Evolutionary conservation across 140 eudicot species (phyloP), one percentile per base, ranked within the genome.

Genomic region (Senecio squalidus): DNA sequence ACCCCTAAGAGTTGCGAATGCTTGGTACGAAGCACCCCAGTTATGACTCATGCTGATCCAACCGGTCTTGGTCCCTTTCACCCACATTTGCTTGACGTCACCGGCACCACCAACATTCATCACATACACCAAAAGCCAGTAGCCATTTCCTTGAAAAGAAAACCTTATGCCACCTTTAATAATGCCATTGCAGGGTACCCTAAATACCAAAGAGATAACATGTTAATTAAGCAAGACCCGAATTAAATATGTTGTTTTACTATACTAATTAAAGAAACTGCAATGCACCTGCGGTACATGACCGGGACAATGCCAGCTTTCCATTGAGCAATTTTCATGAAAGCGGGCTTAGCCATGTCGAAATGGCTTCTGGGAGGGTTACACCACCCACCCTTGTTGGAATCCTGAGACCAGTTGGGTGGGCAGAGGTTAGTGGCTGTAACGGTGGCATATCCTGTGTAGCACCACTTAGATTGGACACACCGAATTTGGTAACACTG

Each of bases 371-470:
- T 63, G 6, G 95, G 95, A 2, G 95, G 95, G 66, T 87, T 83
- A 76, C 95, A 83, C 93, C 93, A 87, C 3, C 95, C 95, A 13
- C 96, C 96, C 24, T 70, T 52, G 67, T 83, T 77, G 36, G 83
- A 71, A 74, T 69, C 83, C 13, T 80, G 56, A 7, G 74, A 13
- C 92, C 88, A 83, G 50, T 83, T 83, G 0, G 95, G 95, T 11
- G 96, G 96, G 88, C 93, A 87, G 23, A 83, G 77, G 64, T 86
- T 86, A 33, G 95, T 86, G 28, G 86, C 96, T 0, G 96, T 87
- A 9, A 87, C 49, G 15, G 93, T 80, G 40, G 80, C 57, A 58
- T 57, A 66, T 9, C 74, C 74, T 14, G 3, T 43, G 26, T 49
- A 75, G 73, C 96, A 88, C 75, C 74, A 84, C 18, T 29, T 56